Evolutionary conservation across 2,329 filamentous ascomycete species (phyloP).

Genomic region (Graphilbum sp.): DNA sequence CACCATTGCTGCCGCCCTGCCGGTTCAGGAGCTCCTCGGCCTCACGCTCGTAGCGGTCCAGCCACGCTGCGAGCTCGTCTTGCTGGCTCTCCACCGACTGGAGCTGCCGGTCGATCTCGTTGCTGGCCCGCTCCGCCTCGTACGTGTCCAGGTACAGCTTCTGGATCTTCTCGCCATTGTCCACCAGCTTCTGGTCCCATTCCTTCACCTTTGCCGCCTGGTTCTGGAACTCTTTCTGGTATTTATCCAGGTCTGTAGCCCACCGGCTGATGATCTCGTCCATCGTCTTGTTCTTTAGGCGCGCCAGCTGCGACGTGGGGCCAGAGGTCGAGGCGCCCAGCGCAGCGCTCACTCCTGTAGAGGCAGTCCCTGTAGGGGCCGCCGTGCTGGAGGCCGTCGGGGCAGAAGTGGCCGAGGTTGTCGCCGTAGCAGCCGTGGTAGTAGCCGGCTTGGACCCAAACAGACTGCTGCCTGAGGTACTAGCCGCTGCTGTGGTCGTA

Average conservation of each 20-base stretch:
- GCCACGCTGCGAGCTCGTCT: constrained; percentile 71
- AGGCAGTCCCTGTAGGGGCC: background rate
- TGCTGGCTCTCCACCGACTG: constrained; percentile 83
- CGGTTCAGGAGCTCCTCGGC: constrained; percentile 77
- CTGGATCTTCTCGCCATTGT: constrained; percentile 90
- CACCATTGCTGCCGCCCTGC: constrained; percentile 31
- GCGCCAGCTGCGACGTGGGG: constrained; percentile 68
- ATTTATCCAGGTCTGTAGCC: constrained; percentile 88
- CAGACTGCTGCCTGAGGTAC: constrained; percentile 7
- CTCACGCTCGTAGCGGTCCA: constrained; percentile 82
- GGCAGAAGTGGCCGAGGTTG: too few species aligned
- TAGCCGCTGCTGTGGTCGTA: background rate
- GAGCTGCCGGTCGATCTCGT: constrained; percentile 86
- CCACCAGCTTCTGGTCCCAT: constrained; percentile 86
- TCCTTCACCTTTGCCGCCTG: constrained; percentile 74
- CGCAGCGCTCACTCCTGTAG: constrained; percentile 1
- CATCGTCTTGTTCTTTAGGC: constrained; percentile 96
- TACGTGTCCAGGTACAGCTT: constrained; percentile 84
- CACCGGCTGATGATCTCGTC: constrained; percentile 96
- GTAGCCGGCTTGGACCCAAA: constrained; percentile 7
- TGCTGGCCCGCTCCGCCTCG: constrained; percentile 82
- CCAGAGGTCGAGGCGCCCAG: constrained; percentile 64
- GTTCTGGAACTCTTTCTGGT: constrained; percentile 89
- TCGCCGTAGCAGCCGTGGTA: too few species aligned
- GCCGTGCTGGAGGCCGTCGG: constrained; percentile 14